Evolutionary conservation across 441 rosid genomes (phyloP), one percentile per base, ranked within the genome.

Genomic region (Dalechampia spathulata): DNA sequence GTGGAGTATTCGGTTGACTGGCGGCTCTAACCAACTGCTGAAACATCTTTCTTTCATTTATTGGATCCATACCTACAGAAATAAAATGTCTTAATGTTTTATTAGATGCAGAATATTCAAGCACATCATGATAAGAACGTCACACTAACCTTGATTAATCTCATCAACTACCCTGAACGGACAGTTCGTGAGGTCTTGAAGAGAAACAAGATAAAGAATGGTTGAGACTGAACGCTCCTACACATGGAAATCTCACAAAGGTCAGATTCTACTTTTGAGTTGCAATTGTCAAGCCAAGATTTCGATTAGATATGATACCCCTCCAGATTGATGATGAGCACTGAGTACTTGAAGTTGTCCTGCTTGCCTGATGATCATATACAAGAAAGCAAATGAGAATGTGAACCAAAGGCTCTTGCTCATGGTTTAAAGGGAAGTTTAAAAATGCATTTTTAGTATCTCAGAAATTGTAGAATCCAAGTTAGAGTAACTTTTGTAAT

Each of bases 31-130:
- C 99, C 65, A 93, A 67, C 52, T 93, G 97, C 72, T 90, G 97
- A 77, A 93, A 90, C 99, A 93, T 93, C 77, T 93, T 93, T 60
- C 99, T 79, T 72, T 93, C 97, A 49, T 93, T 93, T 65, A 90
- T 72, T 7, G 96, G 97, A 68, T 93, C 97, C 99, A 93, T 93
- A 66, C 96, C 97, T 93, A 13, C 39, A 45, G 47, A 49, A 52
- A 42, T 4, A 30, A 30, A 8, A 30, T 8, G 8, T 8, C 5
- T 43, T 21, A 38, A 46, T 23, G 19, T 10, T 34, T 58, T 61
- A 19, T 34, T 23, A 27, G 43, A 11, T 44, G 30, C 51, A 30
- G 15, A 28, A 12, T 20, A 17, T 7, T 44, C 1, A 17, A 57
- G 23, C 15, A 27, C 11, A n/a, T 8, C 25, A 50, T 14, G 34